phyloP scores from a whole-genome alignment of 768 basidiomycete genomes.

The Leccinum subgranulosum region DNA sequence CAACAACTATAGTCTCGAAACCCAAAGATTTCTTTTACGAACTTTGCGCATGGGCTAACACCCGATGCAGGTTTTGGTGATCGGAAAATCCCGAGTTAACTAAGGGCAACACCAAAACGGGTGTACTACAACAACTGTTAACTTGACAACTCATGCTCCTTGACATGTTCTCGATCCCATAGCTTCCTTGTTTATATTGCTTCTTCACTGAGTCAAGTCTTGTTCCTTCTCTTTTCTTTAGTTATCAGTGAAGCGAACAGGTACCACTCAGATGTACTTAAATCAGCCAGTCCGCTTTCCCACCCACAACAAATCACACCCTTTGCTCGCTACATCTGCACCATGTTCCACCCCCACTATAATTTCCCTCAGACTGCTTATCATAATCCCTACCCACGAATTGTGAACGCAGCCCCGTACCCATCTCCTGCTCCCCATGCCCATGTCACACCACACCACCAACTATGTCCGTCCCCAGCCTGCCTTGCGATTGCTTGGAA shows the following conservation, averaged over 20 bases:
- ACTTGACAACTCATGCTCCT: not conserved
- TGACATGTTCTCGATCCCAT: not conserved
- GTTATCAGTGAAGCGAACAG: no score
- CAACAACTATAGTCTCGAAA: not conserved
- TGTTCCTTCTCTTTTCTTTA: no score
- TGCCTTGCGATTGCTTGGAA: not conserved
- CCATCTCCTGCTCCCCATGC: not conserved
- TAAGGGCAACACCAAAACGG: no score
- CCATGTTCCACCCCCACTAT: constrained; percentile 4
- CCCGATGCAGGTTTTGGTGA: no score
- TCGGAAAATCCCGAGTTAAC: no score
- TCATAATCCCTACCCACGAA: not conserved
- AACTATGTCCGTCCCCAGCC: constrained; percentile 10
- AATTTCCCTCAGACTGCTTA: not conserved
- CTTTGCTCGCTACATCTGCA: not conserved
- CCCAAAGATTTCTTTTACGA: no score
- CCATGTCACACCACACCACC: not conserved
- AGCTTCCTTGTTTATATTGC: not conserved
- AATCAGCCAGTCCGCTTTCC: not conserved
- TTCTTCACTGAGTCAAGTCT: not conserved
- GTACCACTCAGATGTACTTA: not conserved
- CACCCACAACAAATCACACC: not conserved
- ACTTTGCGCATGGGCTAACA: no score
- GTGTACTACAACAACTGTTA: no score
- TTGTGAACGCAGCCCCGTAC: not conserved